Conservation (phyloP, 2,329 filamentous ascomycete species). For the Fusarium liriodendri region DNA sequence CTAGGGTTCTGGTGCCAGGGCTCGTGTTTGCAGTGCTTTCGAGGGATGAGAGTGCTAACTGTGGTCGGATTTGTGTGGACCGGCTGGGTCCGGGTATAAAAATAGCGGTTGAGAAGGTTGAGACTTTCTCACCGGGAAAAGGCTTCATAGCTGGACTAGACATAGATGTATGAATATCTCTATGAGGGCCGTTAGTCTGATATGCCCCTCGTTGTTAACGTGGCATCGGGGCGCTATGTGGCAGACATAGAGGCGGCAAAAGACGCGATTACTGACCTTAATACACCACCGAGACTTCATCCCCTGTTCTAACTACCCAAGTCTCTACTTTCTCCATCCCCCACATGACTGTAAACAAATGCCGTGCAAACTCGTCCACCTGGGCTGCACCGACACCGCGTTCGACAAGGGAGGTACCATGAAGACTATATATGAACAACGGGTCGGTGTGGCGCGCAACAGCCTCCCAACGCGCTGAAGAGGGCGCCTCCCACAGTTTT, state of each 20-base stretch:
- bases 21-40: background rate
- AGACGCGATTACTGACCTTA: background rate
- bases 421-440: constrained; percentile 5
- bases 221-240: too few species aligned
- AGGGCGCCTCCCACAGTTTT: background rate
- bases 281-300: background rate
- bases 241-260: too few species aligned
- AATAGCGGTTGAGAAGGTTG: background rate
- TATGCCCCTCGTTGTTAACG: background rate
- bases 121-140: background rate
- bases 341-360: constrained; percentile 14
- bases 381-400: background rate
- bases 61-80: background rate
- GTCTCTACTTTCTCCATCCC: constrained; percentile 2
- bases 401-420: background rate
- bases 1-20: background rate
- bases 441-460: background rate
- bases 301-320: constrained; percentile 4
- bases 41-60: background rate
- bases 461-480: background rate
- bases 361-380: constrained; percentile 11
- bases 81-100: background rate
- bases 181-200: background rate
- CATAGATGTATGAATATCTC: background rate
- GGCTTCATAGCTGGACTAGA: background rate